A percentile compares a stretch with the other conserved stretches of the same genome.
These are phyloP conservation scores for Kwoniella bestiolae DNA, from an alignment of 768 basidiomycete genomes.

Conservation along the genomic window DNA sequence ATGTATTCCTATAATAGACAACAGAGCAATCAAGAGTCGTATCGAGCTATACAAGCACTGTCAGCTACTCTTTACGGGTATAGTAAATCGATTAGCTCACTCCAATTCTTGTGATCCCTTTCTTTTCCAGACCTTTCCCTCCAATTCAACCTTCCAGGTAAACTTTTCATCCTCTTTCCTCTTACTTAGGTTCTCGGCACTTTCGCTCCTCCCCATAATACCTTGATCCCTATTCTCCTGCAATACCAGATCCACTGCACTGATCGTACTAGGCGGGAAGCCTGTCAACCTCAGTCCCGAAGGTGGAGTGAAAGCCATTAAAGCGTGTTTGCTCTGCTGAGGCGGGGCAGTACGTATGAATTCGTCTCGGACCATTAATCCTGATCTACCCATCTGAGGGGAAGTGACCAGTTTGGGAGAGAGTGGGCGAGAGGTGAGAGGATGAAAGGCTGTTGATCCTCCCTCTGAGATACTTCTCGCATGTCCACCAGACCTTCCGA, in stretches of 20 bases:
- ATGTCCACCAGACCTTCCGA: slow-evolving; percentile 3
- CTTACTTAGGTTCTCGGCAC: slow-evolving; percentile 1
- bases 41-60: slow-evolving; percentile 26
- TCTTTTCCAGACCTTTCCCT: slow-evolving; percentile 43
- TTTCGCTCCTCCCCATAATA: slow-evolving; percentile 24
- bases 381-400: slow-evolving; percentile 27
- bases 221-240: slow-evolving; percentile 32
- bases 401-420: slow-evolving; percentile 47
- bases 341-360: slow-evolving; percentile 24
- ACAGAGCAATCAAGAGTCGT: slow-evolving; percentile 38
- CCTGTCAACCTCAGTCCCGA: slow-evolving; percentile 34
- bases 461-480: slow-evolving; percentile 11
- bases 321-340: slow-evolving; percentile 25
- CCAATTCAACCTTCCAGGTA: slow-evolving; percentile 39
- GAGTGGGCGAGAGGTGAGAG: slow-evolving; percentile 15
- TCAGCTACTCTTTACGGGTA: background rate
- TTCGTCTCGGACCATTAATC: slow-evolving; percentile 43
- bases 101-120: slow-evolving; percentile 45
- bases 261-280: slow-evolving; percentile 33
- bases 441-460: slow-evolving; percentile 1
- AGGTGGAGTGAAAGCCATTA: slow-evolving; percentile 27
- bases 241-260: slow-evolving; percentile 28
- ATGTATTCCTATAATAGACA: slow-evolving; percentile 37
- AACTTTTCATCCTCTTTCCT: slow-evolving; percentile 15
- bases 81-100: slow-evolving; percentile 26